Evolutionary conservation across 345 rosid species (phyloP), one percentile per base, ranked within the genome.

Genomic region (Garcia nutans): DNA sequence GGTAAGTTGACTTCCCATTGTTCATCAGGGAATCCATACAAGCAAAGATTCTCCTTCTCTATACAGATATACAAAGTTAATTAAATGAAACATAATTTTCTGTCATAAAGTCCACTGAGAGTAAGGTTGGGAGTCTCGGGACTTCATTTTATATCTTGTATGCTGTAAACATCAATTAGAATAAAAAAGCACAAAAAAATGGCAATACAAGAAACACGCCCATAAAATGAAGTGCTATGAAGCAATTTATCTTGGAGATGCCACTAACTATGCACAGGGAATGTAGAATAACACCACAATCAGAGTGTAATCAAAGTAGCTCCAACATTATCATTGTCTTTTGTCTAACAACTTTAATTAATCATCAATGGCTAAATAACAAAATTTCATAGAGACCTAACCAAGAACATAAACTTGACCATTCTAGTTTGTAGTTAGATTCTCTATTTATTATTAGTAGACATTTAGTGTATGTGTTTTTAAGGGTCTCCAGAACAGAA

Each of bases 1-100:
- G 82, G 82, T 50, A 79, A 70, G 64, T 79, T 79, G 44, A 79
- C 82, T 79, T 79, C 82, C 82, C 82, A 79, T 44, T 70, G 78
- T 57, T 79, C 82, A 70, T 71, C 75, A 56, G 82, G 82, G 56
- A 74, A 70, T 44, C 82, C 82, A 64, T 79, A 79, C 44, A 79
- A 49, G 76, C 82, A 79, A 12, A 79, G 82, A 65, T 79, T 79
- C 63, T 79, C 82, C 65, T 75, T 79, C 72, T 79, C 82, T 79
- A 72, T 19, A 65, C 28, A 20, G 23, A 24, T 52, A 49, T 59
- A 60, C 50, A 19, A 45, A 64, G 45, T 71, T n/a, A 60, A 62
- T 44, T 68, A 74, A 13, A 52, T 44, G 54, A 79, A 57, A 58
- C 23, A 72, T 66, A 63, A 80, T 50, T 68, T 76, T 58, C 58